Conservation (phyloP, 2,329 filamentous ascomycete species). For the Xylaria sp. region DNA sequence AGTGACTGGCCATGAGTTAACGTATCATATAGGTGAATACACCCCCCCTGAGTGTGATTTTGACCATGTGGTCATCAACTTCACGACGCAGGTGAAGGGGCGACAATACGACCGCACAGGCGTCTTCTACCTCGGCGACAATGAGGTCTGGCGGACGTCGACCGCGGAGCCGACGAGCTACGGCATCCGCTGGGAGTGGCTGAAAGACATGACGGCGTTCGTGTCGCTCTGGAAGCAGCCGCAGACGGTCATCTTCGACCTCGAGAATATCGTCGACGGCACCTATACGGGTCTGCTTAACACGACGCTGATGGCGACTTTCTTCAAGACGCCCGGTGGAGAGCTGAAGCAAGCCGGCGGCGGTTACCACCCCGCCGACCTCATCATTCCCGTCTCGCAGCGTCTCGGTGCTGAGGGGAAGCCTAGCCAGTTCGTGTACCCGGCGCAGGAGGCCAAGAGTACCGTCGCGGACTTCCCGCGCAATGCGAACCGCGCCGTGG, state of each 20-base stretch:
- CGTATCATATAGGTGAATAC: constrained; percentile 63
- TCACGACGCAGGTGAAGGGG: constrained; percentile 77
- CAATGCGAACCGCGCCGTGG: constrained; percentile 74
- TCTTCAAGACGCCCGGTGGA: constrained; percentile 60
- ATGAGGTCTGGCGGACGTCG: constrained; percentile 84
- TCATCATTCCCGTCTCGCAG: constrained; percentile 74
- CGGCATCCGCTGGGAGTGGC: constrained; percentile 79
- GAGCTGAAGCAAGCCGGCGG: constrained; percentile 45
- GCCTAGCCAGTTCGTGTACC: constrained; percentile 75
- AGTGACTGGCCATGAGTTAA: constrained; percentile 14
- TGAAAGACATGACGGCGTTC: constrained; percentile 82
- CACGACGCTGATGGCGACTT: constrained; percentile 77
- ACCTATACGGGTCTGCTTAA: constrained; percentile 79
- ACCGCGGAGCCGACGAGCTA: constrained; percentile 77
- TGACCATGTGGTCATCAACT: constrained; percentile 78
- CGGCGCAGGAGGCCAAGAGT: constrained; percentile 68
- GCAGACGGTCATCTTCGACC: constrained; percentile 82
- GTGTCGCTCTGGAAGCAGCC: constrained; percentile 72
- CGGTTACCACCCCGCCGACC: constrained; percentile 62
- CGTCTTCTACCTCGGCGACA: constrained; percentile 78
- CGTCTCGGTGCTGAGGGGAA: constrained; percentile 59
- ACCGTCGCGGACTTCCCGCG: constrained; percentile 67
- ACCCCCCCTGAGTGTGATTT: constrained; percentile 75
- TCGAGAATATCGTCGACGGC: constrained; percentile 76
- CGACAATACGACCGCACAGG: constrained; percentile 81